Conservation (phyloP, 164 flowering plant genomes). For the Liquidambar formosana region DNA sequence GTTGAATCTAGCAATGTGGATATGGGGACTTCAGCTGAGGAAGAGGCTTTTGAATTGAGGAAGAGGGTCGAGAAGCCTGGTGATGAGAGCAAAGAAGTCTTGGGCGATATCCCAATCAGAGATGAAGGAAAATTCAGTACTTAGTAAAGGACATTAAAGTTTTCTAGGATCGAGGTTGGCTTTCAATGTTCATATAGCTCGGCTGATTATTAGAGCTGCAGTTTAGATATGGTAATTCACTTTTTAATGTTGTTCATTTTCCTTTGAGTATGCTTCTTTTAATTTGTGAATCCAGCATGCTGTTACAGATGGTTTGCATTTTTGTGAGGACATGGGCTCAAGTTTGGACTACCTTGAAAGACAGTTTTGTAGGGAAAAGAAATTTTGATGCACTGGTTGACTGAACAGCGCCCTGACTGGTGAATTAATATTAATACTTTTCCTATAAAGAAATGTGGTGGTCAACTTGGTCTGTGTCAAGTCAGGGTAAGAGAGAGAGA, state of each 20-base stretch:
- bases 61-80: neutral
- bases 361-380: too few species aligned
- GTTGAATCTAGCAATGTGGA: conserved; percentile 19
- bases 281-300: neutral
- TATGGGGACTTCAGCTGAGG: conserved; percentile 18
- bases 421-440: too few species aligned
- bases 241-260: neutral
- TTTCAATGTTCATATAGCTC: neutral
- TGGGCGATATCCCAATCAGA: neutral
- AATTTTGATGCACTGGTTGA: too few species aligned
- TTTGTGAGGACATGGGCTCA: too few species aligned
- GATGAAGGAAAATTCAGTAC: neutral
- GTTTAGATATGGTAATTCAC: neutral
- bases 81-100: neutral
- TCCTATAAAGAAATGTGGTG: too few species aligned
- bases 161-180: neutral
- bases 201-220: neutral
- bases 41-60: conserved; percentile 19
- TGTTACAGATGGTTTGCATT: neutral
- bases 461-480: too few species aligned
- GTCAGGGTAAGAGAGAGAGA: too few species aligned
- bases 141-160: neutral
- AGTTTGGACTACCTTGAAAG: too few species aligned
- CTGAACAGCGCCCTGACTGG: too few species aligned
- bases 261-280: neutral